phyloP scores from a whole-genome alignment of 2,329 filamentous ascomycete species.

The Pseudogymnoascus destructans region DNA sequence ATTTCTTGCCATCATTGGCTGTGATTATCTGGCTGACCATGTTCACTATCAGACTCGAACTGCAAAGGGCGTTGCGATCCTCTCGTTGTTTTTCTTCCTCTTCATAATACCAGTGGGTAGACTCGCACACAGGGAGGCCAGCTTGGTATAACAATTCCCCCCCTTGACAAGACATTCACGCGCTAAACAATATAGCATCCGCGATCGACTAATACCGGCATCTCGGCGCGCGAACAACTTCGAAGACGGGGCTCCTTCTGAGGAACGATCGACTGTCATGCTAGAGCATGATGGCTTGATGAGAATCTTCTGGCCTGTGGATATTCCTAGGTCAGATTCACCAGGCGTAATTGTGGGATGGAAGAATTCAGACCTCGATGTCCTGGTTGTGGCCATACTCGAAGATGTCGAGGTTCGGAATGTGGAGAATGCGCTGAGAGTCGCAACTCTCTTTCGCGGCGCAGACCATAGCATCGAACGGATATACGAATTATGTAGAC shows the following conservation, averaged over 20 bases:
- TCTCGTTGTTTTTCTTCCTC: slow-evolving; percentile 74
- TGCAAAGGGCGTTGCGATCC: slow-evolving; percentile 68
- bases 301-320: slow-evolving; percentile 97
- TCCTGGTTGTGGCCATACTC: slow-evolving; percentile 80
- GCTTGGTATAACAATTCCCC: slow-evolving; percentile 47
- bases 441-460: slow-evolving; percentile 71
- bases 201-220: slow-evolving; percentile 60
- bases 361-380: slow-evolving; percentile 81
- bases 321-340: slow-evolving; percentile 56
- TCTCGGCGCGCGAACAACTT: slow-evolving; percentile 91
- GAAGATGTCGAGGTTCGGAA: slow-evolving; percentile 71
- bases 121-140: slow-evolving; percentile 67
- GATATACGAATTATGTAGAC: slow-evolving; percentile 75
- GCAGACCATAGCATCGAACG: slow-evolving; percentile 66
- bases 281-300: slow-evolving; percentile 75
- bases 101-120: slow-evolving; percentile 74
- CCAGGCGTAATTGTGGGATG: slow-evolving; percentile 88
- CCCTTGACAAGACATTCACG: slow-evolving; percentile 18
- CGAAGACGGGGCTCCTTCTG: slow-evolving; percentile 88
- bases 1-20: background rate
- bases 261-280: slow-evolving; percentile 41
- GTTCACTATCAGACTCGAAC: slow-evolving; percentile 54
- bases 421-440: slow-evolving; percentile 77
- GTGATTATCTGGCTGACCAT: slow-evolving; percentile 11
- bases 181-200: slow-evolving; percentile 51